A percentile compares a stretch with the other conserved stretches of the same genome.
phyloP scores from a whole-genome alignment of 2,329 filamentous ascomycete genomes.

The Ophiostoma perfectum region DNA sequence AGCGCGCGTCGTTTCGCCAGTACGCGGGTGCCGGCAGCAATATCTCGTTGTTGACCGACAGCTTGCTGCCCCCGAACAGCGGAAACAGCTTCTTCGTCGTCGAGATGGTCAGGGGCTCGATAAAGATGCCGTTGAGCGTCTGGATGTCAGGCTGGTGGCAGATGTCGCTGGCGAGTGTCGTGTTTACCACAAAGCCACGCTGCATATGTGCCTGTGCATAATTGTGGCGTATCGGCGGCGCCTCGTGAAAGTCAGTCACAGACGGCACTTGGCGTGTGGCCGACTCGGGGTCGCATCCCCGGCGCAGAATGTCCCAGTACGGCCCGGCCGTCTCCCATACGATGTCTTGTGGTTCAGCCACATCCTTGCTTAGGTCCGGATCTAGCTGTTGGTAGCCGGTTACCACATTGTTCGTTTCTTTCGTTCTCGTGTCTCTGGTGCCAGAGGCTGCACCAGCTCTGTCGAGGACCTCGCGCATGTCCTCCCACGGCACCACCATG shows the following conservation, averaged over 20 bases:
- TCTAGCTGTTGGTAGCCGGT: constrained; percentile 40
- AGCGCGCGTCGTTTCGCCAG: constrained; percentile 58
- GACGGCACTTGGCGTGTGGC: constrained; percentile 48
- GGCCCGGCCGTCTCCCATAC: constrained; percentile 50
- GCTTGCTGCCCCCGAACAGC: constrained; percentile 64
- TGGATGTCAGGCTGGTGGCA: constrained; percentile 62
- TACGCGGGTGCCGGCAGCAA: constrained; percentile 65
- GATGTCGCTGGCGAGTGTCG: constrained; percentile 54
- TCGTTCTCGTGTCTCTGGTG: constrained; percentile 32
- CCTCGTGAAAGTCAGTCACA: constrained; percentile 41
- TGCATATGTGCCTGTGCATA: constrained; percentile 46
- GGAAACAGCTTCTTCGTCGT: constrained; percentile 56
- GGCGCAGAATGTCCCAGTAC: constrained; percentile 54
- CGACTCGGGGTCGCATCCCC: constrained; percentile 59
- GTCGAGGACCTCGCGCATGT: constrained; percentile 50
- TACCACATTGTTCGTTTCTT: constrained; percentile 41
- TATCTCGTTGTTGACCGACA: constrained; percentile 65
- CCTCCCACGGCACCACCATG: constrained; percentile 58
- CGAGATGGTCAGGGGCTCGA: constrained; percentile 52
- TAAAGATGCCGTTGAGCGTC: constrained; percentile 59
- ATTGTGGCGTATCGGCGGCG: constrained; percentile 42
- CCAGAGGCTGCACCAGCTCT: constrained; percentile 36
- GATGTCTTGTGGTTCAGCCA: neutral
- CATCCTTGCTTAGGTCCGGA: constrained; percentile 25
- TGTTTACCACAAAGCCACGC: constrained; percentile 57